phyloP scores from a whole-genome alignment of 1,284 basidiomycete species.

The Pseudozyma tsukubaensis region DNA sequence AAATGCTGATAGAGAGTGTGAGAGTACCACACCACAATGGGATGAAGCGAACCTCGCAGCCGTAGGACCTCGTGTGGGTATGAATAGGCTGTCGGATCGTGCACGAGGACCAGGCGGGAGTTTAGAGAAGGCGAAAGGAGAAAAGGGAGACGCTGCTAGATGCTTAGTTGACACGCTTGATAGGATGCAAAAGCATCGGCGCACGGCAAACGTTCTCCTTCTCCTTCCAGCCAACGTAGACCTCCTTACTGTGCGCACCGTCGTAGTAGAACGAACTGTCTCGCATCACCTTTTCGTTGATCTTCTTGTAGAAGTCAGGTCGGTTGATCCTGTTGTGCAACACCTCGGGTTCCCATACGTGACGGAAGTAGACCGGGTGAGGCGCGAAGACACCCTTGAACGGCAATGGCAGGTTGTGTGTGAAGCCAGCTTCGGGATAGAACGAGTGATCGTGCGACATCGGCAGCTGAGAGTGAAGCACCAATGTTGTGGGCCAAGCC shows the following conservation, averaged over 20 bases:
- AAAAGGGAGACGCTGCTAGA: not conserved
- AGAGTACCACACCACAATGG: not conserved
- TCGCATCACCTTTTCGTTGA: conserved; percentile 67
- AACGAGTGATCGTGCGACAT: conserved; percentile 65
- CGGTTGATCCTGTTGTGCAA: conserved; percentile 65
- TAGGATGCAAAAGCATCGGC: conserved; percentile 66
- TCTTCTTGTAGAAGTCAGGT: conserved; percentile 67
- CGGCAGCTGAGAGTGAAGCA: conserved; percentile 67
- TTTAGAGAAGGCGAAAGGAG: not conserved
- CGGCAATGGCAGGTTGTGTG: conserved; percentile 65
- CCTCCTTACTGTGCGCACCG: conserved; percentile 63
- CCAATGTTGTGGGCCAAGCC: conserved; percentile 68
- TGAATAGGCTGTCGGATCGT: conserved; percentile 6
- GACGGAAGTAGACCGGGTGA: conserved; percentile 68
- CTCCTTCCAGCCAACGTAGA: conserved; percentile 68
- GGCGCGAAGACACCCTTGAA: conserved; percentile 69
- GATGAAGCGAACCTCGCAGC: not conserved
- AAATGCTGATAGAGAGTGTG: conserved; percentile 5
- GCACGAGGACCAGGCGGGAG: conserved; percentile 2
- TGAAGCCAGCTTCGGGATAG: conserved; percentile 67
- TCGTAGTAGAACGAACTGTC: conserved; percentile 68
- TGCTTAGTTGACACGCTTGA: conserved; percentile 61
- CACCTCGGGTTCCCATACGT: conserved; percentile 66
- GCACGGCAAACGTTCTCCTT: conserved; percentile 65
- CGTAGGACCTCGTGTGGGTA: conserved; percentile 35